Base-by-base conservation (phyloP, 768 basidiomycete species). In the Mycena haematopus region DNA sequence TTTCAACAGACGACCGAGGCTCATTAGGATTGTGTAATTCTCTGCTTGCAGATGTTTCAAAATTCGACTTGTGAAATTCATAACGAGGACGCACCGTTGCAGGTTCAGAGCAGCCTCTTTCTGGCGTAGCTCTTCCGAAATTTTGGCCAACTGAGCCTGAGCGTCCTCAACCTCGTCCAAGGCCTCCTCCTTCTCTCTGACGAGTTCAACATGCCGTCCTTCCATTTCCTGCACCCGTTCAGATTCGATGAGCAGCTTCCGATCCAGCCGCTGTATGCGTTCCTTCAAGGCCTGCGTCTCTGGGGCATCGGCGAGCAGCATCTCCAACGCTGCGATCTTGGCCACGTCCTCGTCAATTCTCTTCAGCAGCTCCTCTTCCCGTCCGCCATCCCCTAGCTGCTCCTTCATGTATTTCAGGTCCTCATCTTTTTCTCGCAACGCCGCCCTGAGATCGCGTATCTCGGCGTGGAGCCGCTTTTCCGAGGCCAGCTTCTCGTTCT, bases 331-430 rank as follows among this genome's bases (percentile, higher is more conserved):
- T 3, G 76, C 74, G 36, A 91, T 86, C 73, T 86, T 89, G 6
- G 83, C 85, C 51, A 87, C 87, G 64, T 92, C 89, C 68, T 90
- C 88, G 46, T 92, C 89, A 29, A 92, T 85, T 65, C 91, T 79
- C 72, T 81, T 79, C 71, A 88, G 63, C 29, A 92, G 69, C 56
- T 86, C 86, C 25, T 82, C 80, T 70, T 92, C 91, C 53, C 90
- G 77, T 61, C 77, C 76, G 22, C 74, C 77, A 27, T 79, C 73
- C 2, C 77, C 84, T 24, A 74, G 72, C 33, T 80, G 76, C 33
- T 72, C 77, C 68, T 70, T 77, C 46, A 85, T 57, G 45, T 77
- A 80, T 21, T 73, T 74, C 11, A 91, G 65, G 63, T 92, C 91
- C 42, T 86, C 85, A 31, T 87, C 84, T 67, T 80, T 86, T 66